Conservation (phyloP, 139 green algal species). For the Dunaliella primolecta region DNA sequence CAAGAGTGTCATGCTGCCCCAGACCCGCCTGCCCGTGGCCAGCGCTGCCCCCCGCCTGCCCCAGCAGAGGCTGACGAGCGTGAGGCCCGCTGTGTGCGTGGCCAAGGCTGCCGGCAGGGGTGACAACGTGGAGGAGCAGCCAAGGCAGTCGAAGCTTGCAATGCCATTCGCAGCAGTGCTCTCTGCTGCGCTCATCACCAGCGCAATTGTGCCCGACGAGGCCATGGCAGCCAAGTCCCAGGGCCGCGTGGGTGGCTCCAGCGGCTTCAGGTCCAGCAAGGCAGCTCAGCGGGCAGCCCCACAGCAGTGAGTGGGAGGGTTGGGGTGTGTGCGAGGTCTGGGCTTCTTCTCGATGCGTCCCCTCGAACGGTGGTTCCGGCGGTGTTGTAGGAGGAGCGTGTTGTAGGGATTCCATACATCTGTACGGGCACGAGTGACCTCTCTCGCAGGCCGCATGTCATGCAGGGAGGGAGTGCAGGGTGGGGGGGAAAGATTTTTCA, state of each 20-base stretch:
- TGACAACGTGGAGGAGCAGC: not conserved
- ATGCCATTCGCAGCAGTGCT: conserved; percentile 33
- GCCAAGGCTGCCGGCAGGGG: too few species aligned
- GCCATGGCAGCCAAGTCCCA: conserved; percentile 28
- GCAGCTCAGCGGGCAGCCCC: not conserved
- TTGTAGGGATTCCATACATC: not conserved
- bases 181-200: conserved; percentile 26
- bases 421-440: too few species aligned
- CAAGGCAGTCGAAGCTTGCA: conserved; percentile 1
- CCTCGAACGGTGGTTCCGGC: too few species aligned
- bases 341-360: not conserved
- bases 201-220: conserved; percentile 29
- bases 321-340: conserved; percentile 1
- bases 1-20: too few species aligned
- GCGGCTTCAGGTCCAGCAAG: conserved; percentile 25
- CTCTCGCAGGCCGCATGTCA: too few species aligned
- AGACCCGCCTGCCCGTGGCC: too few species aligned
- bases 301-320: conserved; percentile 29
- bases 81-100: too few species aligned
- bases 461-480: too few species aligned
- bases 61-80: too few species aligned
- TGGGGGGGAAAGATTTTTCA: too few species aligned
- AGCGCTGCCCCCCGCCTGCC: too few species aligned
- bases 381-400: not conserved
- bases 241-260: conserved; percentile 30